Evolutionary conservation across 108 stramenopile species (phyloP), one percentile per base, ranked within the genome.

Genomic region (Fragilaria radians): DNA sequence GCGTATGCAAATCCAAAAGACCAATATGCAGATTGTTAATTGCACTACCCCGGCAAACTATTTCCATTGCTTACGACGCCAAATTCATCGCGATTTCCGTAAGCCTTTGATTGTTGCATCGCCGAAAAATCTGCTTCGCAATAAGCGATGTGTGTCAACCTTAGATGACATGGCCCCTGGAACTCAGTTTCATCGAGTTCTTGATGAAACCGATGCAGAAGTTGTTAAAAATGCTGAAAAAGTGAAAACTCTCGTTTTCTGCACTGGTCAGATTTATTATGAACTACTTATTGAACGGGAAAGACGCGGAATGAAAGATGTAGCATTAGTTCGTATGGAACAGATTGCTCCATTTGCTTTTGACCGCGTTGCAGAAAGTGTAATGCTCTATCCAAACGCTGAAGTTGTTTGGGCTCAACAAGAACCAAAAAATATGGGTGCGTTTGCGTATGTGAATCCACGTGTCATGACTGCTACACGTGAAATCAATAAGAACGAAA

Each of bases 271-370:
- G 78, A 86, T 99, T 68, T 99, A 99, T 77, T 99, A 98, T 70
- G 97, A 99, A 62, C 83, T 99, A 2, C 72, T 93, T 42, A 61
- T 82, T 19, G 93, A 95, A 71, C 78, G 98, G 29, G 88, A 93
- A 68, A 84, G 79, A 62, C 74, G 61, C 27, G 88, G 74, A 0
- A 57, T 76, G 19, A 79, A 71, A 17, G 91, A 99, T 78, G 91
- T 97, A 29, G 97, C 97, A 46, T 78, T 99, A 63, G 77, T 94
- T 54, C 85, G 97, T 49, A 58, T 99, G 33, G 98, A 99, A 78
- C 99, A 99, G 67, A 79, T 99, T 59, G 92, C 97, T 27, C 99
- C 99, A 23, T 98, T 99, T 67, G 89, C 99, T 47, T 98, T 98
- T 69, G 97, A 98, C 67, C 75, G 79, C 32, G 83, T 96, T 57